A percentile compares a stretch with the other conserved stretches of the same genome.
Evolutionary conservation across 176 grass and related monocot genomes (phyloP).

Genomic region (Aegilops tauschii): DNA sequence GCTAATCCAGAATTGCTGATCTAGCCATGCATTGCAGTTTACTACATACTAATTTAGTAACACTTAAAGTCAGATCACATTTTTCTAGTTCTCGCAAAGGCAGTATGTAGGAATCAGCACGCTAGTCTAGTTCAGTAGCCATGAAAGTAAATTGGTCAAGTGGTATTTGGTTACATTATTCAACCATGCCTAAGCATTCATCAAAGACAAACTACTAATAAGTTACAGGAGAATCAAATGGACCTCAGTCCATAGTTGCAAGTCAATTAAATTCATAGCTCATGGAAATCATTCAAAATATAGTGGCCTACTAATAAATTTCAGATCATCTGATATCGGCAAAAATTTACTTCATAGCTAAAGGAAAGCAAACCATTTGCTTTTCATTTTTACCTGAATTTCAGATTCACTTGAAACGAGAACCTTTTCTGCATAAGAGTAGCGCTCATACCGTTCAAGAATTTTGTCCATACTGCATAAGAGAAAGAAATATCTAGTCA

Average conservation of each 20-base stretch:
- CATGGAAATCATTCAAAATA: background rate
- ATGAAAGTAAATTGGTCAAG: background rate
- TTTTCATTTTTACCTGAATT: slow-evolving; percentile 47
- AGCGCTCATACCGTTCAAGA: slow-evolving; percentile 79
- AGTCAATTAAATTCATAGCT: background rate
- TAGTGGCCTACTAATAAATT: background rate
- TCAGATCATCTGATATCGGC: background rate
- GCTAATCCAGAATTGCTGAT: background rate
- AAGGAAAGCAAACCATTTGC: background rate
- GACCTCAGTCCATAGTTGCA: background rate
- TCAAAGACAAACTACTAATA: background rate
- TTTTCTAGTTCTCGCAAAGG: background rate
- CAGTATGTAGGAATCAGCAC: background rate
- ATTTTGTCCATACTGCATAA: slow-evolving; percentile 86
- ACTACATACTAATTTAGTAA: background rate
- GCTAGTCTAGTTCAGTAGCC: background rate
- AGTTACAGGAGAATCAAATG: background rate
- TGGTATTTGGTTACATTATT: background rate
- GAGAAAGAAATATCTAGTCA: background rate
- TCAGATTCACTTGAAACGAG: slow-evolving; percentile 57
- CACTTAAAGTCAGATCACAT: background rate
- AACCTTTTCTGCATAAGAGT: slow-evolving; percentile 66
- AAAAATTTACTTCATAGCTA: background rate
- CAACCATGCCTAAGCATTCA: background rate
- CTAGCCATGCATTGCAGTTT: background rate